Base-by-base conservation (phyloP, 306 rosid species). In the Cicer bijugum region DNA sequence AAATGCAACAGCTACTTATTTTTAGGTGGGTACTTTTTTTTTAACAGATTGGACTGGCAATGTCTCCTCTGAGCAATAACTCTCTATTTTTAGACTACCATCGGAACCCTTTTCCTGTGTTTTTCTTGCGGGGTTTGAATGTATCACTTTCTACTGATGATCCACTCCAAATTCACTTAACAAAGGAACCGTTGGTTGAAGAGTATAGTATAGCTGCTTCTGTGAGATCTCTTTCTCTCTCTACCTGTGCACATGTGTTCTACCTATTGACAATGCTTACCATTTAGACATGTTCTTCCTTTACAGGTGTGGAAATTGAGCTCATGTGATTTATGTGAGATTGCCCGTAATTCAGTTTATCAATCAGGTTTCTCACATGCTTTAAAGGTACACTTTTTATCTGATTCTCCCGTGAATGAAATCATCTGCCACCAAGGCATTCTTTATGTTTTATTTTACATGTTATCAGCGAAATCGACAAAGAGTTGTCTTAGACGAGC, bases 181-280 rank as follows among this genome's bases (percentile, higher is more conserved):
- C 98, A 9, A 94, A 91, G 84, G 98, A 94, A 75, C 98, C 98
- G 50, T 77, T 94, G 90, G 98, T 94, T 59, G 98, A 94, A 84
- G 98, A 94, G 78, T 94, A 94, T 42, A 94, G 98, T 76, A 94
- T 94, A 72, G 98, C 98, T 74, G 98, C 98, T 78, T 94, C 98
- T 20, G 98, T 94, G 79, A 94, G 98, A 52, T 77, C 52, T 73
- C 82, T 74, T 71, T 81, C 67, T 56, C 74, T 52, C 23, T 78
- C 6, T 61, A 19, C 42, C 5, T 1, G 57, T 45, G 8, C 8
- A 11, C 44, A 4, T 38, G 44, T n/a, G 2, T 19, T 44, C 10
- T 72, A 69, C 55, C 39, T 60, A 11, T 35, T 47, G 9, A 69
- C 33, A 8, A 56, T 38, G 39, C 63, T 78, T 40, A 71, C 72